phyloP scores from a whole-genome alignment of 495 filamentous ascomycete species.

The Aspergillus leporis region DNA sequence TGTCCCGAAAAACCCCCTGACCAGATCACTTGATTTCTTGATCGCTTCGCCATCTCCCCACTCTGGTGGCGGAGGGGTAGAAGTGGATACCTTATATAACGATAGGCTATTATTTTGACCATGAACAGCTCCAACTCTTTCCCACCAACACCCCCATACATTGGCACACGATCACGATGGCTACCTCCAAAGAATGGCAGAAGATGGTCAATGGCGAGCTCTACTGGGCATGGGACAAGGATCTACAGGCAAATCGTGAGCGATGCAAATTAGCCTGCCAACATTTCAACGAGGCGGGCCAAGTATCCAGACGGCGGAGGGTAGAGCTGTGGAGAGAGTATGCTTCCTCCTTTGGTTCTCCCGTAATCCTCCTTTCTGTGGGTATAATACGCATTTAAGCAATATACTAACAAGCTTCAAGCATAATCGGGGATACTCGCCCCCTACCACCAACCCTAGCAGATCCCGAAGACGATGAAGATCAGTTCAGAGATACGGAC shows the following conservation, averaged over 20 bases:
- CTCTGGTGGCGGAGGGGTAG: no score
- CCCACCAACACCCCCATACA: no score
- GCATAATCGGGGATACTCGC: constrained; percentile 57
- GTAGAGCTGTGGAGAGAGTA: constrained; percentile 73
- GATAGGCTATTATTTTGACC: no score
- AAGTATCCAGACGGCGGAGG: constrained; percentile 51
- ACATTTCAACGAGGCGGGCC: constrained; percentile 59
- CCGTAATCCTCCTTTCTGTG: no score
- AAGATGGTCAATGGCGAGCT: constrained; percentile 42
- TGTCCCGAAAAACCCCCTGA: no score
- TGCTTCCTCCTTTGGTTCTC: no score
- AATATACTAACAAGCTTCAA: constrained; percentile 21
- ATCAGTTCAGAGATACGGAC: constrained; percentile 54
- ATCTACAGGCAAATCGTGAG: constrained; percentile 54
- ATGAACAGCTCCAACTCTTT: no score
- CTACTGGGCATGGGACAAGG: constrained; percentile 52
- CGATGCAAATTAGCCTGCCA: constrained; percentile 59
- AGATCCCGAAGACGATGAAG: constrained; percentile 57
- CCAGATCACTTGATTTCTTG: no score
- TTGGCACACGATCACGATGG: constrained; percentile 15
- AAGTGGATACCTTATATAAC: no score
- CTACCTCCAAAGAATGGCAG: constrained; percentile 37
- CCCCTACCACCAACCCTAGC: constrained; percentile 57
- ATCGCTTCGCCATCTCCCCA: no score
- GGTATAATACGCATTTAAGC: no score